Base-by-base conservation (phyloP, 1,139 yeast genomes). In the Sugiyamaella novakii region DNA sequence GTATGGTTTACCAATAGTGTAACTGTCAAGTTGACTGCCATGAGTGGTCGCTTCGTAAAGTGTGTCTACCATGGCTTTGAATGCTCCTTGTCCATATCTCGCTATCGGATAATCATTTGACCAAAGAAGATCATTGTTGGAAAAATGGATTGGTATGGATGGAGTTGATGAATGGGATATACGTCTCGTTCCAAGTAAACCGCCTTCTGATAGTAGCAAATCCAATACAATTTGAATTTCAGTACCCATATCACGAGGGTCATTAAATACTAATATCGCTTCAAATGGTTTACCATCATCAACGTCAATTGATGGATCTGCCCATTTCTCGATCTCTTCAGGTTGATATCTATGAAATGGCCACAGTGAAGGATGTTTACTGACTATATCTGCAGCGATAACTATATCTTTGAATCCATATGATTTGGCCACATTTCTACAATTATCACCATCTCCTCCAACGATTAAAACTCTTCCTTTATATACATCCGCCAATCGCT, bases 31-130 rank as follows among this genome's bases (percentile, higher is more conserved):
- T 7, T 68, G 62, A 36, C 70, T 64, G 6, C 73, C 69, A n/a
- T 79, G 75, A 43, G 85, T 83, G 39, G 77, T 65, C 46, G 80
- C 80, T 38, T 74, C 68, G 63, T 87, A 88, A 45, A 91, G 67
- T 3, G 80, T 70, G 60, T 84, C 86, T 3, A 86, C 71, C 41
- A 80, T 72, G 49, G 80, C 76, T 51, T 94, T 74, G 60, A 87
- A 84, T 1, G 94, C 95, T 21, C 98, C 98, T 70, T 89, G 96
- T 3, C 98, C 98, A 62, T 87, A 87, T 51, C 98, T 75, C 12
- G 96, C 89, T 52, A 84, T 68, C 8, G 68, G 68, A 66, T 84
- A 91, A 63, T 85, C 91, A 63, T 87, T 88, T 7, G 96, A 89
- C 96, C 97, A 92, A 42, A 87, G 65, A 63, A 89, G 80, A 67